A percentile compares a stretch with the other conserved stretches of the same genome.
Conservation (phyloP, 2,329 filamentous ascomycete genomes). For the Daldinia sp. region DNA sequence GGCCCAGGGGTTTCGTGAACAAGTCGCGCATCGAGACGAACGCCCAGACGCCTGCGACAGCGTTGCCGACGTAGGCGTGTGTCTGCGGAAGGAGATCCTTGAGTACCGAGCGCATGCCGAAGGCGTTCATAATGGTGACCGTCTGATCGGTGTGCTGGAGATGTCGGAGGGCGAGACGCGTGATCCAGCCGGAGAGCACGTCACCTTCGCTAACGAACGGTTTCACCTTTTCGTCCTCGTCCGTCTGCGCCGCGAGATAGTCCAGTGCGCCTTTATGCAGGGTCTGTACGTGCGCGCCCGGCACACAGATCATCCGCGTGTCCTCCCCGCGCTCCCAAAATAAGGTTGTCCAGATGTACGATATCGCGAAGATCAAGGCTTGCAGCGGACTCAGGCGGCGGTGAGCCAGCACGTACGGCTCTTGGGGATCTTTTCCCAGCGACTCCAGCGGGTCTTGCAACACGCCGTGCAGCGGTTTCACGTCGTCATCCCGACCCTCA, state of each 20-base stretch:
- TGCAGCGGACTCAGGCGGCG: slow-evolving; percentile 42
- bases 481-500: slow-evolving; percentile 52
- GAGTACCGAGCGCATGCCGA: slow-evolving; percentile 49
- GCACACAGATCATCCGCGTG: slow-evolving; percentile 52
- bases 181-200: slow-evolving; percentile 54
- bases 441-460: slow-evolving; percentile 49
- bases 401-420: slow-evolving; percentile 41
- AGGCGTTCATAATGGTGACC: slow-evolving; percentile 51
- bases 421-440: slow-evolving; percentile 36
- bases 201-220: slow-evolving; percentile 58
- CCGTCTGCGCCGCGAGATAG: slow-evolving; percentile 37
- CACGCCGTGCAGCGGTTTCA: slow-evolving; percentile 49
- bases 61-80: slow-evolving; percentile 39
- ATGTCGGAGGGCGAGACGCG: slow-evolving; percentile 42
- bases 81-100: slow-evolving; percentile 42
- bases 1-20: slow-evolving; percentile 32
- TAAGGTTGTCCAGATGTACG: slow-evolving; percentile 47
- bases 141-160: slow-evolving; percentile 41
- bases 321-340: slow-evolving; percentile 46
- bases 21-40: slow-evolving; percentile 37
- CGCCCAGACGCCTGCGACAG: slow-evolving; percentile 34
- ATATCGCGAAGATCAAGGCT: slow-evolving; percentile 47
- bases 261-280: slow-evolving; percentile 46
- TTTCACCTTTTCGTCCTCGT: slow-evolving; percentile 24
- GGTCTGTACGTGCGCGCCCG: slow-evolving; percentile 42